Base-by-base conservation (phyloP, 1,284 basidiomycete species). In the Ceratobasidium sp. region DNA sequence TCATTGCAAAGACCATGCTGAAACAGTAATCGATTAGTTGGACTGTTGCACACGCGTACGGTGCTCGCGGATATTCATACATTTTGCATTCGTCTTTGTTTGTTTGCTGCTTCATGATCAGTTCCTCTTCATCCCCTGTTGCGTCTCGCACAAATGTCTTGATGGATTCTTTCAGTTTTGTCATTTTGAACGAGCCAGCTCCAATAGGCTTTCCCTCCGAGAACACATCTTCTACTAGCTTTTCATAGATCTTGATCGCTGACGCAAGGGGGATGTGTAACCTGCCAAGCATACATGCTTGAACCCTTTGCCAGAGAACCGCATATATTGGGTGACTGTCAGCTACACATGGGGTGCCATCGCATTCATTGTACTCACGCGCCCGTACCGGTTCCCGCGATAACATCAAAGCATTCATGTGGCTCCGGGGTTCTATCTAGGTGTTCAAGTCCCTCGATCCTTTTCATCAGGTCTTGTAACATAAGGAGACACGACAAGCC, bases 401-500 rank as follows among this genome's bases (percentile, higher is more conserved):
- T 54, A n/a, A 54, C n/a, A n/a, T 54, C 40, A 45, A 58, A 58
- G n/a, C 25, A 43, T 5, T 8, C 27, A 27, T 42, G 47, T 29
- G 56, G 56, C 27, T 29, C 25, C 12, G 56, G 56, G 2, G 17
- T 17, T n/a, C n/a, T n/a, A n/a, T n/a, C n/a, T n/a, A n/a, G n/a
- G n/a, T n/a, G n/a, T n/a, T n/a, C n/a, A n/a, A 29, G 32, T 20
- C 34, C 38, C 47, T 62, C 58, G 31, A 71, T 55, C 17, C 60
- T 27, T 12, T 57, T 31, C 79, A 79, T 78, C 50, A 79, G 70
- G 6, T 71, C 72, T 45, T 77, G 73, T 15, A 80, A 70, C 22
- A 78, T 75, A 50, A 76, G 69, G 3, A 79, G 73, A 5, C 75
- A 73, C 1, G 77, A 77, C 7, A 79, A 71, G 1, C 78, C 78